phyloP scores from a whole-genome alignment of 148 eudicot species.

The Persicaria tinctoria region DNA sequence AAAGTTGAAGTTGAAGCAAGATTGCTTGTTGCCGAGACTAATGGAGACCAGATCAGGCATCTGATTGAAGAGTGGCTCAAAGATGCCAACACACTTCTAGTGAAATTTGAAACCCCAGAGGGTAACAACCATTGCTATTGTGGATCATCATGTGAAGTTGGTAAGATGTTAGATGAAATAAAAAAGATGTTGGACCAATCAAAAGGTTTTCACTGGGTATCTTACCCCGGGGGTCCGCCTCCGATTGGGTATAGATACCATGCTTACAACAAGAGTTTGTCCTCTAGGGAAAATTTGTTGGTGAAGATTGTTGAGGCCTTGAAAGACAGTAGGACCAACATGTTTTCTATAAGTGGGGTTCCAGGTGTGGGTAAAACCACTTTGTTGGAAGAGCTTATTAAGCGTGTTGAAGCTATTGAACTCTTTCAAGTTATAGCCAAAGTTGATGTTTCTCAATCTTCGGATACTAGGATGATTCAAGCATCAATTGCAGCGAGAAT shows the following conservation, averaged over 20 bases:
- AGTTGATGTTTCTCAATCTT: background rate
- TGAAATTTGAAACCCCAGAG: background rate
- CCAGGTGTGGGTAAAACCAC: constrained; percentile 1
- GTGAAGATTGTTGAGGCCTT: background rate
- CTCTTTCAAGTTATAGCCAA: background rate
- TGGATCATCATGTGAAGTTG: background rate
- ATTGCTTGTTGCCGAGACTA: background rate
- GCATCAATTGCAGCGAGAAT: background rate
- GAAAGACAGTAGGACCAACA: background rate
- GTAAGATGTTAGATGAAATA: background rate
- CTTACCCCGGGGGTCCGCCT: background rate
- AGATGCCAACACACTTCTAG: background rate
- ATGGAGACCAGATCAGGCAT: background rate
- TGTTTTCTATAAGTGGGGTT: background rate
- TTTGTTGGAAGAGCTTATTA: background rate
- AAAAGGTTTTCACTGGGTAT: background rate
- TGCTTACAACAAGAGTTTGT: constrained; percentile 1
- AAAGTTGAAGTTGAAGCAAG: background rate
- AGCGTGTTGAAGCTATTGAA: background rate
- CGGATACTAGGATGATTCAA: background rate
- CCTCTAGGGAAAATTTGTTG: background rate
- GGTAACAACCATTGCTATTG: background rate
- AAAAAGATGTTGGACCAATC: no score
- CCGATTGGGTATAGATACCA: background rate
- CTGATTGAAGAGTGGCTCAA: background rate